phyloP scores from a whole-genome alignment of 106 monocot species.

The Posidonia australis region DNA sequence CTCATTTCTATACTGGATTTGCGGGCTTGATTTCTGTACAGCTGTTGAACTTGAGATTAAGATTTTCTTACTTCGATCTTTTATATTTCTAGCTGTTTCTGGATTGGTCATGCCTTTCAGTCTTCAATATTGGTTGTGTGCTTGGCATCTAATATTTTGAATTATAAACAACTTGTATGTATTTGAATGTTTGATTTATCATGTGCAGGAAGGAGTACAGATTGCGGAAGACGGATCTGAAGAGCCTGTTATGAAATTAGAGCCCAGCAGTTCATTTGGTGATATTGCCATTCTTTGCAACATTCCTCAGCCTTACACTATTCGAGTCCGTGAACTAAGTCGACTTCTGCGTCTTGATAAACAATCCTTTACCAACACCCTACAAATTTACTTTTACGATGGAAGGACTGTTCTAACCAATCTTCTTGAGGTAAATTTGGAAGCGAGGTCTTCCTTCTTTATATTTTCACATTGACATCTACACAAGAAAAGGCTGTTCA shows the following conservation, averaged over 20 bases:
- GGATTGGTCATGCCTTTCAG: no score
- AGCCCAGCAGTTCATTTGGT: constrained; percentile 59
- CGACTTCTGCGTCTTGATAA: constrained; percentile 75
- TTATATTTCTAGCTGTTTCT: no score
- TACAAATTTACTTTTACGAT: constrained; percentile 84
- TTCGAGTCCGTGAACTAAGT: constrained; percentile 64
- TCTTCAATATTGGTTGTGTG: no score
- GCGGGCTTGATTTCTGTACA: no score
- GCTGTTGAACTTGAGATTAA: no score
- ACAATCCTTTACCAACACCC: constrained; percentile 56
- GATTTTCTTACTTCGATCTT: no score
- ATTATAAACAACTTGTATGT: no score
- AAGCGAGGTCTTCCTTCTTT: neutral
- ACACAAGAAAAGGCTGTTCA: no score
- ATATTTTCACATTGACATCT: neutral
- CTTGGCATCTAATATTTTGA: no score
- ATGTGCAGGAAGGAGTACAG: constrained; percentile 59
- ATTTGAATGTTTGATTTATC: no score
- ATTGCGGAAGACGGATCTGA: constrained; percentile 73
- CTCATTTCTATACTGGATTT: no score
- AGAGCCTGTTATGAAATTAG: constrained; percentile 40
- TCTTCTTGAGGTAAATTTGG: constrained; percentile 49
- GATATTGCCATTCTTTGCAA: constrained; percentile 87
- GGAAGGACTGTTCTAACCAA: constrained; percentile 59
- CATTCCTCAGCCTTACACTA: constrained; percentile 80